A percentile compares a stretch with the other conserved stretches of the same genome.
Conservation (phyloP, 2,329 filamentous ascomycete genomes). For the Cordyceps cicadae region DNA sequence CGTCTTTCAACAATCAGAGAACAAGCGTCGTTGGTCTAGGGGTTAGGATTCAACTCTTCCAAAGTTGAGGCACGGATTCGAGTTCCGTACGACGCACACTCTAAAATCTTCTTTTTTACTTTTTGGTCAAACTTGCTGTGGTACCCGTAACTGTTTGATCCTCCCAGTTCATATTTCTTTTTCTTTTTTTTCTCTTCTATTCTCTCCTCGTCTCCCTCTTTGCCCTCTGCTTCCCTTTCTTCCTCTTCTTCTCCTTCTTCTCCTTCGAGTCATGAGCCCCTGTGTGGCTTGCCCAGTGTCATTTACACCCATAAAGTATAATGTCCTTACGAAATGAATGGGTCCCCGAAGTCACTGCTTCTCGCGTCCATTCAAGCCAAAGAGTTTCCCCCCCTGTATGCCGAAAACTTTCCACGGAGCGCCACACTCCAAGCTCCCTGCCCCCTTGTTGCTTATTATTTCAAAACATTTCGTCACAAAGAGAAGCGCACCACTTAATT, state of each 20-base stretch:
- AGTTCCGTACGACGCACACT: constrained; percentile 20
- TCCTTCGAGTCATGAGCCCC: background rate
- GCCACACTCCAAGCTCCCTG: background rate
- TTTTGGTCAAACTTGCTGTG: background rate
- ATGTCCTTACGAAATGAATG: background rate
- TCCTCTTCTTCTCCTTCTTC: background rate
- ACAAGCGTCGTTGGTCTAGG: constrained; percentile 20
- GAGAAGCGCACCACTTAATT: background rate
- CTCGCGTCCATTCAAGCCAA: background rate
- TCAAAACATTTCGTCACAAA: background rate
- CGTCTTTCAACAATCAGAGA: background rate
- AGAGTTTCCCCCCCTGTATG: background rate
- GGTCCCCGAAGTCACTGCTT: too few relatives aligned
- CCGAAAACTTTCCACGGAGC: background rate
- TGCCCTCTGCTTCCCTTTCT: too few relatives aligned
- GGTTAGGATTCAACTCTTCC: constrained; percentile 22
- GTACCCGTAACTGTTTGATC: too few relatives aligned
- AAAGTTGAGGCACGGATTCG: constrained; percentile 22
- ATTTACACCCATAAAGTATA: background rate
- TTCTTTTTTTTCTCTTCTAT: background rate
- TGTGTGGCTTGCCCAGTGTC: background rate
- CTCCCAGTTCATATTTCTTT: background rate
- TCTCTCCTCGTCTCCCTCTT: background rate
- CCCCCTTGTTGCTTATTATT: background rate
- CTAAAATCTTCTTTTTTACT: constrained; percentile 13